Conservation (phyloP, 805 yeast genomes). For the Hanseniaspora singularis region DNA sequence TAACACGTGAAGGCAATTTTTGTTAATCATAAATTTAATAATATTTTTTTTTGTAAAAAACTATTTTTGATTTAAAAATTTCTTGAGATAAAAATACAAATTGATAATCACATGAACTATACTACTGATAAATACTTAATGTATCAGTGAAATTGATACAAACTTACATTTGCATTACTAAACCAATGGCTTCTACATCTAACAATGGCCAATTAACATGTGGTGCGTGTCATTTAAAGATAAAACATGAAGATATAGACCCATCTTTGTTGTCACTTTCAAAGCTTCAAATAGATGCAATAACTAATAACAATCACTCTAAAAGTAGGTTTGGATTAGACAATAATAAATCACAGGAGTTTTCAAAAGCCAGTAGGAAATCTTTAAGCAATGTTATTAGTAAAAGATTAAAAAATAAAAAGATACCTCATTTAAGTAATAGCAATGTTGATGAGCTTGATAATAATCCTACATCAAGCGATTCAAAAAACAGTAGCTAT, state of each 20-base stretch:
- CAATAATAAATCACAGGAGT: neutral
- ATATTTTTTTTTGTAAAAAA: too few relatives aligned
- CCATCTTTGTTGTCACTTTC: constrained; percentile 11
- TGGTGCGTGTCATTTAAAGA: constrained; percentile 1
- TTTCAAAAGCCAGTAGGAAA: constrained; percentile 1
- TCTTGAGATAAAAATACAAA: too few relatives aligned
- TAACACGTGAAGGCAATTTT: too few relatives aligned
- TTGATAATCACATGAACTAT: too few relatives aligned
- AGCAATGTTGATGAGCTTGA: neutral
- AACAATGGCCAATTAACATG: neutral
- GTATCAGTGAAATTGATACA: too few relatives aligned
- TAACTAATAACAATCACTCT: neutral
- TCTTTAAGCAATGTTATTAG: neutral
- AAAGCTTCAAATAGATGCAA: constrained; percentile 12
- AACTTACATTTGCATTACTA: too few relatives aligned
- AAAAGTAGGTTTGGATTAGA: too few relatives aligned
- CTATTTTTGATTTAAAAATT: too few relatives aligned
- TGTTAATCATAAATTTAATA: too few relatives aligned
- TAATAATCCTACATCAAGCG: too few relatives aligned
- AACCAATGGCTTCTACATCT: too few relatives aligned
- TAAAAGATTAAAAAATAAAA: constrained; percentile 1
- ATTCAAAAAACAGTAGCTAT: constrained; percentile 1
- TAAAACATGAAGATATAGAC: constrained; percentile 9
- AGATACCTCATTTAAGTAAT: neutral
- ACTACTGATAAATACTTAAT: too few relatives aligned